Evolutionary conservation across 2,329 filamentous ascomycete genomes (phyloP), one percentile per base, ranked within the genome.

Genomic region (Mariannaea elegans): DNA sequence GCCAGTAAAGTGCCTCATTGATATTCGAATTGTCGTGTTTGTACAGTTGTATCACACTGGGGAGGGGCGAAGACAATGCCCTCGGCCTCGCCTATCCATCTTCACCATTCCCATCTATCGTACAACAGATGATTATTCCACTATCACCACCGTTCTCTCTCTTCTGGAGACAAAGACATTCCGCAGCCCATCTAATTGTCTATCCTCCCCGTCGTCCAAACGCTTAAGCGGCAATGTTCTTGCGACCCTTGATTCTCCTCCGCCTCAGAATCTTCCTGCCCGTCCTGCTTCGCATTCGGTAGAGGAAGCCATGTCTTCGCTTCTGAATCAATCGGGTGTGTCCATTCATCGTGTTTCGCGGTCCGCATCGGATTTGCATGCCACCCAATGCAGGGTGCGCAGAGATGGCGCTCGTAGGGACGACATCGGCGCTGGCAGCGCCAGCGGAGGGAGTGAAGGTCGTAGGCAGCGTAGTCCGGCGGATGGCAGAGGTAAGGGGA

Each of bases 231-330:
- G 68, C 69, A 50, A 71, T 70, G 61, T 77, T 73, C 68, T 75
- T 77, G 63, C 86, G 75, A 52, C 84, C 82, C 81, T 87, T 87
- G 13, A 77, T 65, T 74, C 71, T 78, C 73, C 86, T 78, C 68
- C 85, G 75, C 70, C 77, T 73, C 51, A 88, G 69, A 60, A 81
- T 84, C 75, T 81, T 84, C 57, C 80, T 76, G 3, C 86, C 86
- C 9, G 78, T 82, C 70, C 78, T 80, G 44, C 80, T 81, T 65
- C 80, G 76, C 65, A 81, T 73, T 34, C 85, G 77, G 65, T 77
- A 80, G 46, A 88, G 72, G 67, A 87, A 88, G 1, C 86, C 86
- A 64, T 84, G 81, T 65, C 85, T 80, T 21, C 85, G 79, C 79
- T 87, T 88, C 75, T 87, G 83, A 13, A 87, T 73, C 53, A 87